Evolutionary conservation across 306 rosid genomes (phyloP).

Genomic region (Corylus americana): DNA sequence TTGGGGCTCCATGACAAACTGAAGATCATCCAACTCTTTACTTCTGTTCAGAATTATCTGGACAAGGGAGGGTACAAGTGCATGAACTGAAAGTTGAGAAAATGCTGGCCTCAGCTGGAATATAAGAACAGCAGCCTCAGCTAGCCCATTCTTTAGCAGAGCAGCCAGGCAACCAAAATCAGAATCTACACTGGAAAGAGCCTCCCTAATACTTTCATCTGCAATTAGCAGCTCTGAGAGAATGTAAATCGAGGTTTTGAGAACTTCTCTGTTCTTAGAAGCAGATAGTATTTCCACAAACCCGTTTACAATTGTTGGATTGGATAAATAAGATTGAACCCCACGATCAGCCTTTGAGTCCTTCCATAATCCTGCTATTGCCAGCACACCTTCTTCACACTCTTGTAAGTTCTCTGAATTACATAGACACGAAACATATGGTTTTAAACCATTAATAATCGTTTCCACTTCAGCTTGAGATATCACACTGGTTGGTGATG

Average conservation of each 20-base stretch:
- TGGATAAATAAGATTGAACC: constrained; percentile 66
- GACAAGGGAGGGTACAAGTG: constrained; percentile 65
- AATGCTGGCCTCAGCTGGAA: constrained; percentile 71
- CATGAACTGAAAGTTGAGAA: constrained; percentile 69
- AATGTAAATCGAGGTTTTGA: constrained; percentile 69
- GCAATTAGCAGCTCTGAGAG: constrained; percentile 69
- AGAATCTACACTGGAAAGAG: constrained; percentile 75
- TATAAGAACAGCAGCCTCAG: constrained; percentile 80
- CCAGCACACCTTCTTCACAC: constrained; percentile 73
- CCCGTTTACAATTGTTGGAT: constrained; percentile 70
- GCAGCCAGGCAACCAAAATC: constrained; percentile 85
- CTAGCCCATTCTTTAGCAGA: constrained; percentile 72
- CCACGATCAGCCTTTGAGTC: constrained; percentile 75
- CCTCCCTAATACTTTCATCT: constrained; percentile 68
- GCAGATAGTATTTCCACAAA: constrained; percentile 80
- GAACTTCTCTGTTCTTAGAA: constrained; percentile 63
- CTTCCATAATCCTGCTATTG: constrained; percentile 71
- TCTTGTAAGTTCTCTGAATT: constrained; percentile 74
- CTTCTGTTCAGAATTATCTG: constrained; percentile 52
- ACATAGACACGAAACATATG: constrained; percentile 67
- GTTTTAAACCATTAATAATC: constrained; percentile 65
- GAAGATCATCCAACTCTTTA: constrained; percentile 61
- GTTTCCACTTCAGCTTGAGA: constrained; percentile 84
- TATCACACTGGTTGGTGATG: constrained; percentile 81
- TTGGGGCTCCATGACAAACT: constrained; percentile 63